Evolutionary conservation across 192 early-diverging fungal genomes (phyloP), one percentile per base, ranked within the genome.

Genomic region (Gonapodya prolifera): DNA sequence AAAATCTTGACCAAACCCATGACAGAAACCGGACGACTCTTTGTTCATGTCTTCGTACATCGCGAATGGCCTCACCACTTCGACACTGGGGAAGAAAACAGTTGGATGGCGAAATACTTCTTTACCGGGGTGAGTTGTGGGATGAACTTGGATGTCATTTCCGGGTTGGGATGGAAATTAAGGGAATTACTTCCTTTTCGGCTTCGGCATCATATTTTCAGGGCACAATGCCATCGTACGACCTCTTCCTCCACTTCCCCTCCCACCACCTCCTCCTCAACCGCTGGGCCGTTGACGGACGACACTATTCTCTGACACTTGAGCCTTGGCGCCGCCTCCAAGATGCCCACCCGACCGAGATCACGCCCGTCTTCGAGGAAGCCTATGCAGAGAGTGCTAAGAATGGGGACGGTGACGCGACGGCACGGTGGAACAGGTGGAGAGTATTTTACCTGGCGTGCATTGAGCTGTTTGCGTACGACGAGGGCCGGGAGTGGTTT

Each of bases 31-130:
- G 90, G 90, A n/a, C 80, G 82, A 0, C 76, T 90, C 34, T 91
- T 91, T 83, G 82, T 89, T 35, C 90, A 91, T 79, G 83, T 89
- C 69, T 90, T 91, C 79, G 78, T 77, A 34, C 90, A 91, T 80
- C 75, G 77, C 34, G 29, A 35, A 34, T 78, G 83, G 33, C 85
- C 90, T n/a, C 91, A 91, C 81, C 83, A 88, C 76, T 91, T 91
- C 81, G 70, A 82, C 1, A 77, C 81, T 2, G 82, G 80, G 16
- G 88, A 90, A 70, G 84, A 83, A 35, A 81, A 88, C 78, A 79
- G 80, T 17, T 87, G 86, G 85, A 85, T 87, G 86, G 86, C 88
- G 18, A 79, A 80, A 35, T 84, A 91, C 83, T 91, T 91, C 75
- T 91, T 91, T 80, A 89, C 88, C 2, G 90, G 89, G 17, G 89